These are phyloP conservation scores for Wickerhamomyces hampshirensis DNA, from an alignment of 805 yeast genomes.

Conservation along the genomic window DNA sequence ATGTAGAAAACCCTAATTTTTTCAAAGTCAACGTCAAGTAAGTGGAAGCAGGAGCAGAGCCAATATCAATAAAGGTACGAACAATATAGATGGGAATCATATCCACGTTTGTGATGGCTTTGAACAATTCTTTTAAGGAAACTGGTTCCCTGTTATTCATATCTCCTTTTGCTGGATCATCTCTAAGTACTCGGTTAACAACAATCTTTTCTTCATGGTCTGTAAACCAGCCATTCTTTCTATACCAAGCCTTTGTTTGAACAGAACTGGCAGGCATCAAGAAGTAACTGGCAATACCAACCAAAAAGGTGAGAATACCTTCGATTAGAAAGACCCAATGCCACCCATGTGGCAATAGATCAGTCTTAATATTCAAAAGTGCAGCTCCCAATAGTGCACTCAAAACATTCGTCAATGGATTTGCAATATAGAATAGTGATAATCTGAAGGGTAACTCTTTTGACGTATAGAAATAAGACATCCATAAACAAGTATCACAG, in stretches of 20 bases:
- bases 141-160: slow-evolving; percentile 60
- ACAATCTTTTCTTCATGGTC: slow-evolving; percentile 53
- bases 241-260: slow-evolving; percentile 45
- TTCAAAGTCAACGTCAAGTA: slow-evolving; percentile 48
- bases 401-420: slow-evolving; percentile 41
- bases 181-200: slow-evolving; percentile 54
- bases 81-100: slow-evolving; percentile 50
- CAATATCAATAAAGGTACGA: slow-evolving; percentile 40
- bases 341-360: slow-evolving; percentile 49
- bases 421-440: slow-evolving; percentile 56
- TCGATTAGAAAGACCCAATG: slow-evolving; percentile 62
- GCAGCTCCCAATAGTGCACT: slow-evolving; percentile 51
- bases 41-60: slow-evolving; percentile 30
- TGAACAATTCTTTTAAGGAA: slow-evolving; percentile 32
- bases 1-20: slow-evolving; percentile 46
- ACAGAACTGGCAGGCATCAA: slow-evolving; percentile 54
- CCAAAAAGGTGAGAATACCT: slow-evolving; percentile 48
- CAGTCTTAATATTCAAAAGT: slow-evolving; percentile 44
- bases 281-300: slow-evolving; percentile 45
- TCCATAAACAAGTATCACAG: slow-evolving; percentile 58
- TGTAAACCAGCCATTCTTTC: slow-evolving; percentile 47
- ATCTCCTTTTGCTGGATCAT: slow-evolving; percentile 61
- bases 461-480: slow-evolving; percentile 60
- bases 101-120: slow-evolving; percentile 43
- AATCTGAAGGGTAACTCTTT: slow-evolving; percentile 54